Base-by-base conservation (phyloP, 495 filamentous ascomycete genomes). In the Entonaema liquescens region DNA sequence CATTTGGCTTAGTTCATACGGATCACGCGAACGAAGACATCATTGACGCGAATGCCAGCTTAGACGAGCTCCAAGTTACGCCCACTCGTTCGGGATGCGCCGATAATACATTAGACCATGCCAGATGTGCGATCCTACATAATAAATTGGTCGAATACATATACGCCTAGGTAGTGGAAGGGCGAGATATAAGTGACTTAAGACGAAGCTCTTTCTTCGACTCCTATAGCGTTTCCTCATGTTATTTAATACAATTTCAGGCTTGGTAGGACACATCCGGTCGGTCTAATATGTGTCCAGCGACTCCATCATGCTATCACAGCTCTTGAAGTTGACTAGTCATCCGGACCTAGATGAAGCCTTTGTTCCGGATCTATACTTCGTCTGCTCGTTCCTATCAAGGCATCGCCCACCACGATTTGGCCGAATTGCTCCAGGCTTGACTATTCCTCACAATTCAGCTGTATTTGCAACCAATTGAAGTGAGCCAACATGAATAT, bases 81-180 rank as follows among this genome's bases (percentile, higher is more conserved):
- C 58, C 61, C 1, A 61, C 71, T 0, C 77, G 78, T 53, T 78
- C 79, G 33, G 52, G 74, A 2, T 78, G 75, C 31, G 26, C 25
- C 26, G 66, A 78, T 53, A 57, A 77, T 1, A 62, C 26, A 1
- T 66, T 84, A 47, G 80, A 83, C 58, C 73, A 74, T 62, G 71
- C 72, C 49, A 73, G 82, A 57, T 84, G 82, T 52, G 80, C 81
- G 9, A 76, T 76, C 56, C 63, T 84, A 21, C 82, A 83, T 66
- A 84, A 83, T 59, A 76, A 79, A 35, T 66, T 84, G 21, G 71
- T 79, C 21, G 62, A 74, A 35, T 77, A 80, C 60, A n/a, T n/a
- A n/a, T n/a, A n/a, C n/a, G 76, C 65, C 67, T 83, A 73, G 76
- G 62, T 78, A 53, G 65, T 75, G 13, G 72, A 74, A 55, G 71